Evolutionary conservation across 306 rosid genomes (phyloP).

Genomic region (Styphnolobium japonicum): DNA sequence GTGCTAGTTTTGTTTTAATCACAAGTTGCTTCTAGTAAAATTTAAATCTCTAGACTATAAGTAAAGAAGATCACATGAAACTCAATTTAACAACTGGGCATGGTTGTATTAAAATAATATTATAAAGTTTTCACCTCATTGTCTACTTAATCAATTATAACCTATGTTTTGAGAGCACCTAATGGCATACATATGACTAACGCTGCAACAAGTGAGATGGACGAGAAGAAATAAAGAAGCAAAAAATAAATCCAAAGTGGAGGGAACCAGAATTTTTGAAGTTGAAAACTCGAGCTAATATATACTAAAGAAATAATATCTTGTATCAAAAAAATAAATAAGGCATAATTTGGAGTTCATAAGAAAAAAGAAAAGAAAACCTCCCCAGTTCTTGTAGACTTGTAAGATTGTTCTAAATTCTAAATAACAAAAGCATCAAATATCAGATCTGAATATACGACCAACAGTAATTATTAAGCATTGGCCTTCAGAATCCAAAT

Average conservation of each 20-base stretch:
- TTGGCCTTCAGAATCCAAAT: not conserved
- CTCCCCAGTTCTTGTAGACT: not conserved
- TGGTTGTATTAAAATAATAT: too few relatives aligned
- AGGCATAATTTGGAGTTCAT: not conserved
- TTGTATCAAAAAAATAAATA: not conserved
- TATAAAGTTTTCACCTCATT: too few relatives aligned
- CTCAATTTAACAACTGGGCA: too few relatives aligned
- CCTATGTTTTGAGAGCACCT: too few relatives aligned
- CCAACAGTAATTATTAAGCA: not conserved
- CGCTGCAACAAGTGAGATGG: too few relatives aligned
- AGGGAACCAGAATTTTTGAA: not conserved
- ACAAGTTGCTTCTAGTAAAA: too few relatives aligned
- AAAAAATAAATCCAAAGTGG: not conserved
- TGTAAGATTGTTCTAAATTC: not conserved
- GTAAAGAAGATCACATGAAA: too few relatives aligned
- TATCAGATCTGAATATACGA: not conserved
- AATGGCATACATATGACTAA: too few relatives aligned
- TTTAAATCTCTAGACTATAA: too few relatives aligned
- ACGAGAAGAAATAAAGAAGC: too few relatives aligned
- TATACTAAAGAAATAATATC: not conserved
- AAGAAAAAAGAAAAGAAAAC: not conserved
- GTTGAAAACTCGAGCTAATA: not conserved
- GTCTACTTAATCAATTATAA: too few relatives aligned
- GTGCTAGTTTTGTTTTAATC: too few relatives aligned
- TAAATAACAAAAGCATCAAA: not conserved